A percentile compares a stretch with the other conserved stretches of the same genome.
Evolutionary conservation across 2,329 filamentous ascomycete species (phyloP).

Genomic region (Fusarium anguioides): DNA sequence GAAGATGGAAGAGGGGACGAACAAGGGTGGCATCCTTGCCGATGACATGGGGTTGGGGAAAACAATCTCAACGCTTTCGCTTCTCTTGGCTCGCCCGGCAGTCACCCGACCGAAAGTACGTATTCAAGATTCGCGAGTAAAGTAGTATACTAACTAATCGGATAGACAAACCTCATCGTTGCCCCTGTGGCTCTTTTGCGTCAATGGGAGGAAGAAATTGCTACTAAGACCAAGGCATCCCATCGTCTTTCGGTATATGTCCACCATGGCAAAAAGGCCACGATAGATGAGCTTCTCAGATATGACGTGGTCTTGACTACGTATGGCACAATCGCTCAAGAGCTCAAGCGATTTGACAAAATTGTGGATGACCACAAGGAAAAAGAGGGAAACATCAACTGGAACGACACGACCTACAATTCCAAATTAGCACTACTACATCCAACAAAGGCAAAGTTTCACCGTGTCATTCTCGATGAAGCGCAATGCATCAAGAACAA

Average conservation of each 20-base stretch:
- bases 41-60: slow-evolving; percentile 96
- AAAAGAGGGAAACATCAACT: slow-evolving; percentile 51
- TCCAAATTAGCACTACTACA: slow-evolving; percentile 69
- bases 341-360: slow-evolving; percentile 71
- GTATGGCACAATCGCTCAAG: slow-evolving; percentile 76
- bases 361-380: slow-evolving; percentile 59
- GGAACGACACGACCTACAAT: slow-evolving; percentile 51
- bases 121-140: not conserved
- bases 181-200: slow-evolving; percentile 82
- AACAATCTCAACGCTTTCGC: slow-evolving; percentile 83
- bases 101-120: slow-evolving; percentile 53
- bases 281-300: slow-evolving; percentile 68
- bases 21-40: slow-evolving; percentile 88
- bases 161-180: slow-evolving; percentile 82
- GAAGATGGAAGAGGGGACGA: slow-evolving; percentile 79
- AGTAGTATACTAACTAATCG: slow-evolving; percentile 47
- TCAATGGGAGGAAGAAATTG: slow-evolving; percentile 87
- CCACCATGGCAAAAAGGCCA: slow-evolving; percentile 75
- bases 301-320: slow-evolving; percentile 87
- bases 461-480: slow-evolving; percentile 86
- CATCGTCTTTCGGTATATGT: slow-evolving; percentile 74
- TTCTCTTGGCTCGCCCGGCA: slow-evolving; percentile 77
- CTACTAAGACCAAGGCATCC: slow-evolving; percentile 70
- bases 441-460: slow-evolving; percentile 70
- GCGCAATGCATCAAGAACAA: slow-evolving; percentile 86